phyloP scores from a whole-genome alignment of 2,329 filamentous ascomycete species.

The Sordariomycetes sp. region DNA sequence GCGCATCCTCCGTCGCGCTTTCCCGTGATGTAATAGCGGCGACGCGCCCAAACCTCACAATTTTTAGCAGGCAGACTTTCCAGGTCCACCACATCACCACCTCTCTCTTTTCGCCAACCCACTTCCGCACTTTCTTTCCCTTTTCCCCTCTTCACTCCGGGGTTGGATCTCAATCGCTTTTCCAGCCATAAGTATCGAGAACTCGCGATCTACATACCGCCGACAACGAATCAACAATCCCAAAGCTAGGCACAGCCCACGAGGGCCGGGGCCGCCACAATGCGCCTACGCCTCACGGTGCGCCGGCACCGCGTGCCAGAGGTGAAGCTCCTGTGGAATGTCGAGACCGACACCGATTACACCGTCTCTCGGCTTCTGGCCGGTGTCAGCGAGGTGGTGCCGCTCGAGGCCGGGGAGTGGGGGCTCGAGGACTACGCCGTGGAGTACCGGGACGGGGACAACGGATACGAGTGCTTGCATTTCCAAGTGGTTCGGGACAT shows the following conservation, averaged over 20 bases:
- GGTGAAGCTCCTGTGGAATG: slow-evolving; percentile 58
- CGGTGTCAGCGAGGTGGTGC: slow-evolving; percentile 66
- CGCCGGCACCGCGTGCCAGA: slow-evolving; percentile 63
- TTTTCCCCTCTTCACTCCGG: neutral
- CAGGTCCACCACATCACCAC: neutral
- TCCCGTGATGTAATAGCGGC: neutral
- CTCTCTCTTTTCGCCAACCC: neutral
- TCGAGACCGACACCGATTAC: slow-evolving; percentile 39
- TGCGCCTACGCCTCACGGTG: slow-evolving; percentile 64
- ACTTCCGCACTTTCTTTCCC: neutral
- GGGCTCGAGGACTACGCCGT: slow-evolving; percentile 84
- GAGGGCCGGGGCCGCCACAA: slow-evolving; percentile 6
- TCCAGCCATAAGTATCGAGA: neutral
- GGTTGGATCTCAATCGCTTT: neutral
- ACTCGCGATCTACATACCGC: neutral
- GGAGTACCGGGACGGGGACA: slow-evolving; percentile 45
- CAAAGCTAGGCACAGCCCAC: neutral
- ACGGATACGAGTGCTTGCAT: slow-evolving; percentile 75
- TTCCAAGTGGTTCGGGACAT: slow-evolving; percentile 60
- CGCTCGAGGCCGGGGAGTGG: slow-evolving; percentile 71
- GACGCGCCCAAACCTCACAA: neutral
- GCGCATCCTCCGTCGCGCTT: neutral
- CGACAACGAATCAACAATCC: neutral
- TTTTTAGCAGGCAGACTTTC: neutral
- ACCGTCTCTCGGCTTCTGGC: slow-evolving; percentile 68